A percentile compares a stretch with the other conserved stretches of the same genome.
Conservation (phyloP, 73 alveolate species). For the Diophrys appendiculata region DNA sequence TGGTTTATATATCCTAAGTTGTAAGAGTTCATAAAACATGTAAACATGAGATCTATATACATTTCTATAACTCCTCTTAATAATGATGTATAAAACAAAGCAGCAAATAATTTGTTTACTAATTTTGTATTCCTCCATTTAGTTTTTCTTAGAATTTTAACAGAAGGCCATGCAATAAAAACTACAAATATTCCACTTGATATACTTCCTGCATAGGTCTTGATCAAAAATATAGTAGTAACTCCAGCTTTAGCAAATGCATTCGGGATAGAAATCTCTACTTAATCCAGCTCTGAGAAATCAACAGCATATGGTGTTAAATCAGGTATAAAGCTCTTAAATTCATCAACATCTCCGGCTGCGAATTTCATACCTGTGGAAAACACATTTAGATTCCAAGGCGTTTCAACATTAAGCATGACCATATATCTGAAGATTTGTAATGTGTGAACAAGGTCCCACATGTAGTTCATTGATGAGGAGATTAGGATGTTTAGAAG, state of each 20-base stretch:
- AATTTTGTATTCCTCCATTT: background rate
- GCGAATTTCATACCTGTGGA: background rate
- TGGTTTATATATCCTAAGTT: background rate
- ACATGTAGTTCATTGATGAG: background rate
- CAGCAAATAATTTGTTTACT: too few species aligned
- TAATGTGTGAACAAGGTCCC: background rate
- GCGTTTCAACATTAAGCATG: background rate
- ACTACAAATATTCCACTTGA: background rate
- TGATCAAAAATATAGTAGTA: background rate
- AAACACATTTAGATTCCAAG: background rate
- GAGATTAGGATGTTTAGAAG: background rate
- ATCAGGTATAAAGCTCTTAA: background rate
- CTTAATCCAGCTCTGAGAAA: background rate
- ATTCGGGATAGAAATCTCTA: background rate
- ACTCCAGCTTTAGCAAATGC: background rate
- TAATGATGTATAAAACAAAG: too few species aligned
- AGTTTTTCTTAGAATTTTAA: background rate
- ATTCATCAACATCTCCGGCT: background rate
- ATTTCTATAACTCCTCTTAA: background rate
- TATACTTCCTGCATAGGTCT: background rate
- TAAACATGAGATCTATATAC: background rate
- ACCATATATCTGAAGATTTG: background rate
- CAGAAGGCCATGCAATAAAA: background rate
- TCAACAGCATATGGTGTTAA: background rate
- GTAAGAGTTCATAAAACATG: background rate